These are phyloP conservation scores for Suillus fuscotomentosus DNA, from an alignment of 768 basidiomycete genomes.

Conservation along the genomic window DNA sequence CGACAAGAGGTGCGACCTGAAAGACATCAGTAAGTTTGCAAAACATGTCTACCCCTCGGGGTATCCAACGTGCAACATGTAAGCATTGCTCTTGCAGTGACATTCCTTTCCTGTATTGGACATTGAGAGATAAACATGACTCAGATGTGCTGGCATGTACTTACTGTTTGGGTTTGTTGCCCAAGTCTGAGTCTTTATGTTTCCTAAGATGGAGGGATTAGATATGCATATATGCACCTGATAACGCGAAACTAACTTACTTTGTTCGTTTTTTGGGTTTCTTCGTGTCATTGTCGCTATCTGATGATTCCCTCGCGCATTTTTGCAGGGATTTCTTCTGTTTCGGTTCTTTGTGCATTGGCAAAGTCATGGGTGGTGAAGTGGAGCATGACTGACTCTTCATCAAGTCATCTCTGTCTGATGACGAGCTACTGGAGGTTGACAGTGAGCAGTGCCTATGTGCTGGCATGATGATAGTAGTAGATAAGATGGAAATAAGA, in stretches of 20 bases:
- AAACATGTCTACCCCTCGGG: conserved; percentile 5
- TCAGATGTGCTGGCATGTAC: background rate
- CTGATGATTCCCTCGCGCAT: background rate
- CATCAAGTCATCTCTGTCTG: background rate
- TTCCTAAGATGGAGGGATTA: background rate
- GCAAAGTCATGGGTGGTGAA: background rate
- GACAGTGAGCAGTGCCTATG: background rate
- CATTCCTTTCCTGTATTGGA: background rate
- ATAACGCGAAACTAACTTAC: background rate
- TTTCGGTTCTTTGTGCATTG: background rate
- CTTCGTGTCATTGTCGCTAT: background rate
- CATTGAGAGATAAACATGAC: too few species aligned
- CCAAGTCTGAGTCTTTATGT: background rate
- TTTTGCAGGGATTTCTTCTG: background rate
- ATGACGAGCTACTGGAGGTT: background rate
- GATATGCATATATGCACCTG: background rate
- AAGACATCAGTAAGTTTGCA: background rate
- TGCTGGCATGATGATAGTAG: background rate
- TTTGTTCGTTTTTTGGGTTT: background rate
- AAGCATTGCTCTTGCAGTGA: conserved; percentile 1
- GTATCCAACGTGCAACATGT: conserved; percentile 5
- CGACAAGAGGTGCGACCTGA: background rate
- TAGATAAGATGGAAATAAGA: background rate
- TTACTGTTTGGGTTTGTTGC: background rate
- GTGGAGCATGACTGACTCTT: too few species aligned